These are phyloP conservation scores for Blepharisma stoltei DNA, from an alignment of 73 alveolate genomes.

Conservation along the genomic window DNA sequence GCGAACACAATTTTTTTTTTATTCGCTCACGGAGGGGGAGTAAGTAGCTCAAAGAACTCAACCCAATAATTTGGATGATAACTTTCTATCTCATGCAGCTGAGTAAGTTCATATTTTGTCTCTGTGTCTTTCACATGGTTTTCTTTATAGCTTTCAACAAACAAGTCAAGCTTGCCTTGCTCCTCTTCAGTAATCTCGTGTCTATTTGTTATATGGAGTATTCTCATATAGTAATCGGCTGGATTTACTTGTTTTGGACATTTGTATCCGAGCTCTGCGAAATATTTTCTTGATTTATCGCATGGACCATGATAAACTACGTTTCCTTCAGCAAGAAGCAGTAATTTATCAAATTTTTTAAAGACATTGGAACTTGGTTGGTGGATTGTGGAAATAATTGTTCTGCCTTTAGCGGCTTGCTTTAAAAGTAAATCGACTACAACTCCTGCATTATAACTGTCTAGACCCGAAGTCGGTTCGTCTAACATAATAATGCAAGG, in stretches of 20 bases:
- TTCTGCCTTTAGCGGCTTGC: conserved; percentile 22
- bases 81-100: too few relatives aligned
- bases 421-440: too few relatives aligned
- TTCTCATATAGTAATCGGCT: not conserved
- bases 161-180: too few relatives aligned
- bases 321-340: conserved; percentile 43
- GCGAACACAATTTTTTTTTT: too few relatives aligned
- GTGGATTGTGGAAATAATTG: conserved; percentile 43
- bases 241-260: conserved; percentile 22
- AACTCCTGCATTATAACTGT: not conserved
- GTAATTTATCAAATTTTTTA: conserved; percentile 33
- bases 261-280: conserved; percentile 1
- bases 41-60: too few relatives aligned
- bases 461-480: conserved; percentile 56
- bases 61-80: too few relatives aligned
- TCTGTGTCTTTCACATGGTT: too few relatives aligned
- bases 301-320: conserved; percentile 43
- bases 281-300: not conserved
- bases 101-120: too few relatives aligned
- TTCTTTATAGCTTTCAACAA: too few relatives aligned
- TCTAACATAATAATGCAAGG: conserved; percentile 52
- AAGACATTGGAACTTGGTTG: conserved; percentile 45
- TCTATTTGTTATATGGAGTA: too few relatives aligned
- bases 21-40: too few relatives aligned
- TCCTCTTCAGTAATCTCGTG: too few relatives aligned